phyloP scores from a whole-genome alignment of 1,139 yeast genomes.

The Torulaspora globosa region DNA sequence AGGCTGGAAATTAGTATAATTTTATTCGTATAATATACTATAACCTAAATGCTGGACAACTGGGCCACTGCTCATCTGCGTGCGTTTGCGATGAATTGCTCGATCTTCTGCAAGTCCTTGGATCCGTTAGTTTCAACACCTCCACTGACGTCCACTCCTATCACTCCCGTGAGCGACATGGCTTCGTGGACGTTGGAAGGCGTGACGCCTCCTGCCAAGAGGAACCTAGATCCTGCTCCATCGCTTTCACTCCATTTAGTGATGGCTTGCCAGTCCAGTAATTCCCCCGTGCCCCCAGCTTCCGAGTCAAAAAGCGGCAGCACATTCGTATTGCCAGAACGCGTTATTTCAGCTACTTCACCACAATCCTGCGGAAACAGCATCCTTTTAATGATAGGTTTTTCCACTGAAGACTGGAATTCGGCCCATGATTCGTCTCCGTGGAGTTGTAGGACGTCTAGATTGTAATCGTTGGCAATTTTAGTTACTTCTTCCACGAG shows the following conservation, averaged over 20 bases:
- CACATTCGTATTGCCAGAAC: slow-evolving; percentile 38
- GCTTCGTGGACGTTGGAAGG: slow-evolving; percentile 68
- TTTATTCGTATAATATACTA: not conserved
- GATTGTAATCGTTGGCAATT: slow-evolving; percentile 45
- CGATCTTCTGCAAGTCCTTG: slow-evolving; percentile 64
- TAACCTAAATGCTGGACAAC: not conserved
- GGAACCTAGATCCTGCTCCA: slow-evolving; percentile 45
- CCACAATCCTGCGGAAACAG: slow-evolving; percentile 55
- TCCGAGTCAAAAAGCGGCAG: slow-evolving; percentile 79
- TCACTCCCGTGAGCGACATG: slow-evolving; percentile 45
- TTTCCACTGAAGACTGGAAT: slow-evolving; percentile 41
- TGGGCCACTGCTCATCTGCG: slow-evolving; percentile 15
- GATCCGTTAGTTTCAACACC: slow-evolving; percentile 81
- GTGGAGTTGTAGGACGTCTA: slow-evolving; percentile 85
- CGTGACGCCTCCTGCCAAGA: slow-evolving; percentile 86
- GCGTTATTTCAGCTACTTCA: slow-evolving; percentile 16
- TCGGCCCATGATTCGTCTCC: slow-evolving; percentile 69
- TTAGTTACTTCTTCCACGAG: slow-evolving; percentile 54
- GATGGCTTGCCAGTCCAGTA: slow-evolving; percentile 65
- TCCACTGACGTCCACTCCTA: slow-evolving; percentile 92
- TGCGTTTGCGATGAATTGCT: slow-evolving; percentile 53
- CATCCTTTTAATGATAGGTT: slow-evolving; percentile 71
- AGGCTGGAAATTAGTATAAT: slow-evolving; percentile 18
- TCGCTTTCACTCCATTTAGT: slow-evolving; percentile 38
- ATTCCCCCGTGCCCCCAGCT: slow-evolving; percentile 84